Evolutionary conservation across 2,329 filamentous ascomycete genomes (phyloP).

Genomic region (Microascus cirrosus): DNA sequence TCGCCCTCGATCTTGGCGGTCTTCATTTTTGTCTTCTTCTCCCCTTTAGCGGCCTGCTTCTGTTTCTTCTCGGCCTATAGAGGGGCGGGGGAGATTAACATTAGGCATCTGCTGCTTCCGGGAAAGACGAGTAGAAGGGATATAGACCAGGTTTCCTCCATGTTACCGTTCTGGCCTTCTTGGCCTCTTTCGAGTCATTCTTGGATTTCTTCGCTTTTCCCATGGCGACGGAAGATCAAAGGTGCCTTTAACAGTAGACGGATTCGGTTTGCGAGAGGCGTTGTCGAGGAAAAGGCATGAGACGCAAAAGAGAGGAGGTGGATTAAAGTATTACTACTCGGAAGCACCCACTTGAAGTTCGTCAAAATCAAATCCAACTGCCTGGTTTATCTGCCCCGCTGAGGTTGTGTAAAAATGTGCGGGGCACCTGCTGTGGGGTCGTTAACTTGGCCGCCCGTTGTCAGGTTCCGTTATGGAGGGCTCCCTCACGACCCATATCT

Average conservation of each 20-base stretch:
- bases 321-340: not conserved
- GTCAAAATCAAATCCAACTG: not conserved
- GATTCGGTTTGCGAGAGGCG: not conserved
- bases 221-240: conserved; percentile 18
- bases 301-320: not conserved
- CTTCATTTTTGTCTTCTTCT: conserved; percentile 70
- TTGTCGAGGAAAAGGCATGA: not conserved
- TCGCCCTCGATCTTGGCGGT: conserved; percentile 65
- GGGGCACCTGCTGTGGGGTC: not conserved
- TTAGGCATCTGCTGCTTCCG: conserved; percentile 7
- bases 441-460: not conserved
- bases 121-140: conserved; percentile 3
- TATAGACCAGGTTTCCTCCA: conserved; percentile 19
- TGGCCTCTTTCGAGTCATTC: conserved; percentile 19
- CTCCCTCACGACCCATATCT: too few relatives aligned
- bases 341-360: not conserved
- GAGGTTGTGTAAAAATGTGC: not conserved
- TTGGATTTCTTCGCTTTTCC: conserved; percentile 39
- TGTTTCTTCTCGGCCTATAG: conserved; percentile 48
- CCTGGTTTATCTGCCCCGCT: not conserved
- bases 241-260: not conserved
- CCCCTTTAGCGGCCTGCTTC: conserved; percentile 82
- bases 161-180: conserved; percentile 30
- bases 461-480: not conserved
- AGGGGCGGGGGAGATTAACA: conserved; percentile 9